phyloP scores from a whole-genome alignment of 1,139 yeast genomes.

The Petasospora rhodanensis region DNA sequence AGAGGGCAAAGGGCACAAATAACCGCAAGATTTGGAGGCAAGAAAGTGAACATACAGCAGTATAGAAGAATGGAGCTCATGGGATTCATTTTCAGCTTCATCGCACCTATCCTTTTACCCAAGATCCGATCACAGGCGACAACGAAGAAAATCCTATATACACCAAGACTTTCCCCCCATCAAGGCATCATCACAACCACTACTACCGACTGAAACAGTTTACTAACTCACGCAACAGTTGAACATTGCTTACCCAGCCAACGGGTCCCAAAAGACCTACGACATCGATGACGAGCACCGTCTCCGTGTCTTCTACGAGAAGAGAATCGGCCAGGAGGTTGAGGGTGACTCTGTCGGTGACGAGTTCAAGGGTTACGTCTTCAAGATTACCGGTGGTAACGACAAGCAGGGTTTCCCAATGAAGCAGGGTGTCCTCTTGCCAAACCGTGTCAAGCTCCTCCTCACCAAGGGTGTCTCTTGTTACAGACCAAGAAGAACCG shows the following conservation, averaged over 20 bases:
- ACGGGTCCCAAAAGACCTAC: slow-evolving; percentile 98
- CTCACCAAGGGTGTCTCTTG: slow-evolving; percentile 94
- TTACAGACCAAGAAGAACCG: slow-evolving; percentile 99
- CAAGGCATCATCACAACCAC: slow-evolving; percentile 99
- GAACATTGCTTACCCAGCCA: slow-evolving; percentile 99
- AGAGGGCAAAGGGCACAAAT: too few species aligned
- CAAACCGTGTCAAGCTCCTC: slow-evolving; percentile 98
- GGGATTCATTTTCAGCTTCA: too few species aligned
- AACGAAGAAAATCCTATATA: too few species aligned
- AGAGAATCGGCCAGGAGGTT: slow-evolving; percentile 99
- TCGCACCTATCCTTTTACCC: too few species aligned
- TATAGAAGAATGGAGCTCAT: too few species aligned
- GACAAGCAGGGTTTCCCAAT: slow-evolving; percentile 99
- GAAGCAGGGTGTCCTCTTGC: slow-evolving; percentile 99
- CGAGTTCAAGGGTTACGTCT: slow-evolving; percentile 98
- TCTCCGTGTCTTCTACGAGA: slow-evolving; percentile 97
- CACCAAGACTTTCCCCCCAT: too few species aligned
- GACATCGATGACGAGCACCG: slow-evolving; percentile 99
- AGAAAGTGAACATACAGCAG: too few species aligned
- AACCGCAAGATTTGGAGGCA: too few species aligned
- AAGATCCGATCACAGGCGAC: too few species aligned
- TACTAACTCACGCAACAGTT: slow-evolving; percentile 49
- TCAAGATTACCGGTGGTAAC: slow-evolving; percentile 99
- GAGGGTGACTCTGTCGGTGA: slow-evolving; percentile 98
- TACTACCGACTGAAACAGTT: slow-evolving; percentile 90